Evolutionary conservation across 2,329 filamentous ascomycete species (phyloP).

Genomic region (Corinectria fuckeliana): DNA sequence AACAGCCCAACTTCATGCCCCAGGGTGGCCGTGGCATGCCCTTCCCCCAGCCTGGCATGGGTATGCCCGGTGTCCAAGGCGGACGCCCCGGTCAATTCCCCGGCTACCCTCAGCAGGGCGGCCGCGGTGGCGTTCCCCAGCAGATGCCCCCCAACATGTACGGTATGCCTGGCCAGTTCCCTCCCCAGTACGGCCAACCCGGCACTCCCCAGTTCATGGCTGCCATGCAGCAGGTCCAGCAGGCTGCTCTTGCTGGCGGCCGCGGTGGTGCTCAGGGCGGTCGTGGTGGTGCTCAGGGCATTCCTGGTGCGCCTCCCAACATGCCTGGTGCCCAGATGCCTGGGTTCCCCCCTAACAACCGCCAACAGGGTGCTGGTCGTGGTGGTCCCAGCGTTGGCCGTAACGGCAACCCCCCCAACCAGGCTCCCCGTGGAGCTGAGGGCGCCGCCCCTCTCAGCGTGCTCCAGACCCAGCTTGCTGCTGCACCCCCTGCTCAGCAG

Average conservation of each 20-base stretch:
- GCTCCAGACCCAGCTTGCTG: conserved; percentile 64
- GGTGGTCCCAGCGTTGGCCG: conserved; percentile 50
- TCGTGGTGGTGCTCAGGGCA: conserved; percentile 64
- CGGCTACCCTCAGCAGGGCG: conserved; percentile 83
- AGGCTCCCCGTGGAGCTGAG: conserved; percentile 55
- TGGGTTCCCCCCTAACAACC: conserved; percentile 63
- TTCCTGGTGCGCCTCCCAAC: conserved; percentile 77
- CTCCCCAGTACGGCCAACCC: conserved; percentile 80
- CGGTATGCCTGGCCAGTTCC: conserved; percentile 79
- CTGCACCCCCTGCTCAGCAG: conserved; percentile 74
- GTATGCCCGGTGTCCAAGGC: conserved; percentile 74
- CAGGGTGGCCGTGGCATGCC: conserved; percentile 70
- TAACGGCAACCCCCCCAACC: conserved; percentile 53
- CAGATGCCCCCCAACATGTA: conserved; percentile 90
- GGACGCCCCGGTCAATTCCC: conserved; percentile 88
- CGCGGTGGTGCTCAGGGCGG: conserved; percentile 71
- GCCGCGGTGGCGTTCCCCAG: conserved; percentile 85
- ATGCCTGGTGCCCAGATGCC: conserved; percentile 60
- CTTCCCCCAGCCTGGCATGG: conserved; percentile 69
- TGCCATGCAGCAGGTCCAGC: conserved; percentile 81
- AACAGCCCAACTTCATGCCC: conserved; percentile 74
- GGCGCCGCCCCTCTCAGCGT: conserved; percentile 44
- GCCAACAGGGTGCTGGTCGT: conserved; percentile 59
- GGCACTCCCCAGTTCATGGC: conserved; percentile 80
- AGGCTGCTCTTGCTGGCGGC: conserved; percentile 64